These are phyloP conservation scores for Erysimum pusillum DNA, from an alignment of 441 rosid species.

Conservation along the genomic window DNA sequence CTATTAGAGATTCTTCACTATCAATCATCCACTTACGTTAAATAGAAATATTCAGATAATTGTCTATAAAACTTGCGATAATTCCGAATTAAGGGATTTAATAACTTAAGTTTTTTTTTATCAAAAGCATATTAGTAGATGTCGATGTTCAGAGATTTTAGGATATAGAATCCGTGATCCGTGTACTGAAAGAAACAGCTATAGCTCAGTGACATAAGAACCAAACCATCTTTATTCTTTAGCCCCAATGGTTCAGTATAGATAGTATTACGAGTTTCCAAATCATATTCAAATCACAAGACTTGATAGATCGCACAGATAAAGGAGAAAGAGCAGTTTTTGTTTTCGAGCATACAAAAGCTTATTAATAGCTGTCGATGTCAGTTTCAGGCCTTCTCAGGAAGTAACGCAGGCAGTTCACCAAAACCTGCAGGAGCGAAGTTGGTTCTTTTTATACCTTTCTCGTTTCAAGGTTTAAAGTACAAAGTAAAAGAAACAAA, in stretches of 20 bases:
- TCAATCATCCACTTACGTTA: too few relatives aligned
- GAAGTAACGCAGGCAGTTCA: conserved; percentile 87
- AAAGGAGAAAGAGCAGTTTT: not conserved
- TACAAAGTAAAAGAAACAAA: not conserved
- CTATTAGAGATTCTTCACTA: too few relatives aligned
- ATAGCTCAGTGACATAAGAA: not conserved
- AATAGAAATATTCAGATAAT: too few relatives aligned
- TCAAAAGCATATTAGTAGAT: too few relatives aligned
- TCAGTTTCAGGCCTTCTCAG: conserved; percentile 94
- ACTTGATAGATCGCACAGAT: too few relatives aligned
- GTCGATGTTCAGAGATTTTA: too few relatives aligned
- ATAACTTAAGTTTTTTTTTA: too few relatives aligned
- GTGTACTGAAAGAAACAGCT: too few relatives aligned
- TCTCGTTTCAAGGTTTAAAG: not conserved
- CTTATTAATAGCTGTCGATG: conserved; percentile 68
- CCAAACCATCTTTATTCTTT: not conserved
- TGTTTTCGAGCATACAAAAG: conserved; percentile 10
- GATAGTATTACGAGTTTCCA: not conserved
- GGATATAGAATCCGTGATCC: too few relatives aligned
- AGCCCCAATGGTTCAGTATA: not conserved
- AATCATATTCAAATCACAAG: too few relatives aligned
- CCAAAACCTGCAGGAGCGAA: conserved; percentile 64
- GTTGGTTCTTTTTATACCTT: conserved; percentile 13
- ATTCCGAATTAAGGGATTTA: too few relatives aligned
- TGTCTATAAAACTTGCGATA: too few relatives aligned